phyloP scores from a whole-genome alignment of 371 early-diverging fungal species.

The Cokeromyces recurvatus region DNA sequence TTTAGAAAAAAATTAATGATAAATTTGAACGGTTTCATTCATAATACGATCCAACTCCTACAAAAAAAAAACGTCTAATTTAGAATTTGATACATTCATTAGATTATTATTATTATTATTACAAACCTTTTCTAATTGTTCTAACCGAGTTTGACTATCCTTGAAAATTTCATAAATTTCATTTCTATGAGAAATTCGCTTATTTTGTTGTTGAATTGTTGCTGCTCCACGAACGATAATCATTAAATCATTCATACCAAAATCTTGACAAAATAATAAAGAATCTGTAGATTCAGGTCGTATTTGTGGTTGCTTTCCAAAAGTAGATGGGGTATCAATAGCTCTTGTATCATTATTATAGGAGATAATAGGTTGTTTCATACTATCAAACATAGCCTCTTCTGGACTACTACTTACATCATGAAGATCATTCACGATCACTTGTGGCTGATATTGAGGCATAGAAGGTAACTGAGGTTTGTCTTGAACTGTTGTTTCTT shows the following conservation, averaged over 20 bases:
- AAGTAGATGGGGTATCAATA: neutral
- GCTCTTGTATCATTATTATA: no score
- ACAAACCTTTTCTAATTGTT: constrained; percentile 41
- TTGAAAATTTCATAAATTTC: constrained; percentile 37
- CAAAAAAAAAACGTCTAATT: neutral
- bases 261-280: constrained; percentile 40
- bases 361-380: no score
- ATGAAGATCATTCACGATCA: no score
- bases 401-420: no score
- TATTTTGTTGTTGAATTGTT: neutral
- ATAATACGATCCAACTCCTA: constrained; percentile 37
- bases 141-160: constrained; percentile 31
- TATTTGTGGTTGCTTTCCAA: constrained; percentile 1
- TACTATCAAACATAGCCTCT: no score
- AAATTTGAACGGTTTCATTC: constrained; percentile 30
- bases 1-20: constrained; percentile 22
- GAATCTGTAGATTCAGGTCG: constrained; percentile 28
- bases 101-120: neutral
- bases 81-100: neutral
- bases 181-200: constrained; percentile 6
- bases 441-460: constrained; percentile 1
- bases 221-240: constrained; percentile 42
- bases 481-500: constrained; percentile 11
- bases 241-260: constrained; percentile 51
- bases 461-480: constrained; percentile 5